Percentiles rank a stretch among this genome's conserved stretches.
Evolutionary conservation across 495 filamentous ascomycete species (phyloP).

Genomic region (Pseudoneurospora amorphoporcata): DNA sequence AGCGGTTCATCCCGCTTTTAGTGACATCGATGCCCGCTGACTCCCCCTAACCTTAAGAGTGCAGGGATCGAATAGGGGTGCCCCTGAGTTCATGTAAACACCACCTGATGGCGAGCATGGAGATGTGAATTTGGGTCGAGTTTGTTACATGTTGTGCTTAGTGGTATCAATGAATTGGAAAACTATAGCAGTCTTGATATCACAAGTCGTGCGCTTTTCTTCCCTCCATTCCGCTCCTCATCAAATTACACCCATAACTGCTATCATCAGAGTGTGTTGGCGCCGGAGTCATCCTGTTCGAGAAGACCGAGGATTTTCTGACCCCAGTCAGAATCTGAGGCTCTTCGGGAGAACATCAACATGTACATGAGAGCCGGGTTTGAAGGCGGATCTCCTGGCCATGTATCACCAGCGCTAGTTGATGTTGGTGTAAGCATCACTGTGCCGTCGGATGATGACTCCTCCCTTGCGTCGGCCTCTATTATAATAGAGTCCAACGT

Average conservation of each 20-base stretch:
- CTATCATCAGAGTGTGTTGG: neutral
- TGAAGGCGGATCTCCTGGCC: neutral
- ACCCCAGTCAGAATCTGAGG: neutral
- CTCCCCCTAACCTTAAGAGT: neutral
- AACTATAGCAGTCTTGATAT: neutral
- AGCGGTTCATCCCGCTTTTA: neutral
- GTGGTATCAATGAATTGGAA: neutral
- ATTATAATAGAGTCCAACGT: neutral
- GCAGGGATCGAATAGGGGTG: neutral
- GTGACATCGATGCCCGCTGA: neutral
- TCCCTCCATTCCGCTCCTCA: neutral
- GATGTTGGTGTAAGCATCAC: neutral
- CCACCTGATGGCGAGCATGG: neutral
- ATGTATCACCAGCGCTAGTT: neutral
- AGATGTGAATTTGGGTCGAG: neutral
- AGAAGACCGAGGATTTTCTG: neutral
- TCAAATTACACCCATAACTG: neutral
- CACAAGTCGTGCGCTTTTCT: neutral
- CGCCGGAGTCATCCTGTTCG: neutral
- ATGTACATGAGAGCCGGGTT: neutral
- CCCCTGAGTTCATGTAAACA: neutral
- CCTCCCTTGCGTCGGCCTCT: neutral
- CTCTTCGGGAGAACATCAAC: neutral
- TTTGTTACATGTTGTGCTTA: neutral
- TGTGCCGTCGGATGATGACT: neutral